Base-by-base conservation (phyloP, 2,329 filamentous ascomycete species). In the Aspergillus quadrilineatus region DNA sequence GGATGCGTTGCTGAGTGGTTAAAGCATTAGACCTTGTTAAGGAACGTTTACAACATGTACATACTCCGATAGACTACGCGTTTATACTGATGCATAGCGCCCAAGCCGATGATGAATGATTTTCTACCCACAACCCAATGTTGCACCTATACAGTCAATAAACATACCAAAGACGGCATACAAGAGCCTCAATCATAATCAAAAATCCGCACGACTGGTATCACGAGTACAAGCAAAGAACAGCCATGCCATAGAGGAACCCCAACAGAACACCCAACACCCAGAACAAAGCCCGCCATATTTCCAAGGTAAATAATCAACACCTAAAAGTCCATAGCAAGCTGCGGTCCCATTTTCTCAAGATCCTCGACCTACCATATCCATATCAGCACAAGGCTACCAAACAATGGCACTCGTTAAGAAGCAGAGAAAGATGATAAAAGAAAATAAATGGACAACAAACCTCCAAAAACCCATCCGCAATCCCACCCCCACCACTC, bases 271-370 rank as follows among this genome's bases (percentile, higher is more conserved):
- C 36, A 39, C 56, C 49, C 30, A 50, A 56, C 50, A 45, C 51
- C 49, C 48, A 53, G 36, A 39, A 12, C 42, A 39, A 51, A 42
- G 9, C 22, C 12, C 36, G 22, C 17, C 37, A 50, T 17, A 29
- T 28, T 37, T 22, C 36, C 22, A 37, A 30, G 22, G 14, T 50
- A 45, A 34, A 29, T 34, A 42, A 48, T 17, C 30, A 37, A 57
- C 55, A 45, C 26, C 57, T 64, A 96, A 61, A 97, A 89, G 73
- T 97, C 93, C 71, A 97, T 80, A 65, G 96, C 75, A 67, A 97
- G 77, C 74, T 96, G 90, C 54, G 90, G 89, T 12, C 89, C 89
- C 65, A 95, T 80, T 74, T 90, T 94, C 77, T 97, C 92, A 58
- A 97, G 70, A 77, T 97, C 92, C 69, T 95, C 91, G 45, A 95